Evolutionary conservation across 805 yeast genomes (phyloP).

Genomic region (Dipodascus geniculatus): DNA sequence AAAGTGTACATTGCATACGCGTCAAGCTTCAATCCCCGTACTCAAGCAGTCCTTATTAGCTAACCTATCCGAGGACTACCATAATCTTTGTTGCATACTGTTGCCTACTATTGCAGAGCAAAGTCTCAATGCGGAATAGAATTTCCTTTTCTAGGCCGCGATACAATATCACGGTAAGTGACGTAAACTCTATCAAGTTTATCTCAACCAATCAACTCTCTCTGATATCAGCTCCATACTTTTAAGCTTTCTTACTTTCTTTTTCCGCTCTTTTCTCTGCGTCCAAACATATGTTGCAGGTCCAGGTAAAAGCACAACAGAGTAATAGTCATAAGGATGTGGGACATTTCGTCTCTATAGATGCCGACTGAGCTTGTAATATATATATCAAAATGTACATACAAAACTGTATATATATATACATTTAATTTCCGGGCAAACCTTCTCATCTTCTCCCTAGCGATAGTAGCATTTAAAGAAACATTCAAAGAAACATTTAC

Average conservation of each 20-base stretch:
- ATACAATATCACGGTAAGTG: background rate
- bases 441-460: no score
- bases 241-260: background rate
- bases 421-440: no score
- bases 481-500: no score
- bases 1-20: no score
- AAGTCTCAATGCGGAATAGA: background rate
- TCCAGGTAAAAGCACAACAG: background rate
- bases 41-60: no score
- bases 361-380: no score
- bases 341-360: background rate
- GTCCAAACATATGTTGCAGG: background rate
- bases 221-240: background rate
- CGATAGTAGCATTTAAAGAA: no score
- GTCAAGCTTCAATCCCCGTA: no score
- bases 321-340: background rate
- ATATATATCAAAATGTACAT: background rate
- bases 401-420: no score
- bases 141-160: background rate
- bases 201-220: background rate
- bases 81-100: no score
- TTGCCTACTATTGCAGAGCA: no score
- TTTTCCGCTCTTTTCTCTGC: background rate
- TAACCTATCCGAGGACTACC: no score
- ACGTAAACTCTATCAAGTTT: background rate